phyloP scores from a whole-genome alignment of 2,329 filamentous ascomycete species.

The Rhynchosporium agropyri region DNA sequence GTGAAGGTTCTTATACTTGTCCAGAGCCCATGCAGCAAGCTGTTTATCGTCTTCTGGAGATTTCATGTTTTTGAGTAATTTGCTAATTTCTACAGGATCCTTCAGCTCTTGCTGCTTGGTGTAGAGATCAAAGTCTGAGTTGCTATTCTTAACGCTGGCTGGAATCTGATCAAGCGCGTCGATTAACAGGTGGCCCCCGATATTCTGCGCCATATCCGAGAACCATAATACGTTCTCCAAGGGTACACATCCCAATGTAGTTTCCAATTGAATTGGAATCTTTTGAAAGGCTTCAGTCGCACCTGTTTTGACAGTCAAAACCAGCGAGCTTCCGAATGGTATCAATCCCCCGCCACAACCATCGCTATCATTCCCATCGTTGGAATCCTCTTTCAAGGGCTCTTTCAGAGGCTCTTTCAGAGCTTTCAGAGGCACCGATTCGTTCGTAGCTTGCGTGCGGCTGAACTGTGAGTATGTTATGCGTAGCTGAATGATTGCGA shows the following conservation, averaged over 20 bases:
- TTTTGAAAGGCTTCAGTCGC: constrained; percentile 55
- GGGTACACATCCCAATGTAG: constrained; percentile 50
- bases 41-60: constrained; percentile 39
- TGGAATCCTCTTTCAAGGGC: not conserved
- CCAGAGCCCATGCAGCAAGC: constrained; percentile 54
- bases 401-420: not conserved
- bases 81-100: constrained; percentile 49
- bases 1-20: constrained; percentile 65
- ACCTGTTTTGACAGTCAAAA: constrained; percentile 58
- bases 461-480: not conserved
- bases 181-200: constrained; percentile 49
- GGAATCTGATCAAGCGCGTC: constrained; percentile 46
- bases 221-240: constrained; percentile 55
- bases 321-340: constrained; percentile 1
- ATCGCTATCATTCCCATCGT: not conserved
- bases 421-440: not conserved
- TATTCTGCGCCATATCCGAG: constrained; percentile 55
- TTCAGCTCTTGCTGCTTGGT: constrained; percentile 48
- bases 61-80: constrained; percentile 33
- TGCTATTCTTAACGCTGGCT: constrained; percentile 42
- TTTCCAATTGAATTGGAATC: constrained; percentile 56
- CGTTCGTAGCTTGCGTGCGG: not conserved
- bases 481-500: constrained; percentile 5
- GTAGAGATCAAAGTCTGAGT: constrained; percentile 54
- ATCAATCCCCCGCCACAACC: not conserved